Conservation (phyloP, 2,329 filamentous ascomycete genomes). For the Diaporthe velutina region DNA sequence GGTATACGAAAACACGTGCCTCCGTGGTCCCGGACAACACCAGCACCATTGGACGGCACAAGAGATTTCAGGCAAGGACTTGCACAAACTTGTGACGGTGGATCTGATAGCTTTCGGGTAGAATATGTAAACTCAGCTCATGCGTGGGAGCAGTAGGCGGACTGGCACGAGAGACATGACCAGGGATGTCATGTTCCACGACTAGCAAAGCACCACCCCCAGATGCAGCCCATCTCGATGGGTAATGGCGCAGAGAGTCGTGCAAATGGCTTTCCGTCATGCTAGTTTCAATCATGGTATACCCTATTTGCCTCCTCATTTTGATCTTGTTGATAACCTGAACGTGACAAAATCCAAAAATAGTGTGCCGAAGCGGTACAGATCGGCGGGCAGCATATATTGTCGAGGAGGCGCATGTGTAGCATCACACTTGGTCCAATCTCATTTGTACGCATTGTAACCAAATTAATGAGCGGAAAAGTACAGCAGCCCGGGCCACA, state of each 20-base stretch:
- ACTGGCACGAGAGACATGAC: not conserved
- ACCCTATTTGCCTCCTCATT: not conserved
- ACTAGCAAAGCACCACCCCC: not conserved
- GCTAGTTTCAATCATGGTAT: not conserved
- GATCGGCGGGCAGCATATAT: not conserved
- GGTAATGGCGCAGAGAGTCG: no score
- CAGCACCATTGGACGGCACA: not conserved
- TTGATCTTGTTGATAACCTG: not conserved
- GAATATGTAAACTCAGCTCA: no score
- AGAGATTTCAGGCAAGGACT: not conserved
- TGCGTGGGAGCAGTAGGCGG: no score
- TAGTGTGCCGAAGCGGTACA: not conserved
- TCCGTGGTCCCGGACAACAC: not conserved
- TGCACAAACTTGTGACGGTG: not conserved
- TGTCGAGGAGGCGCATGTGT: not conserved
- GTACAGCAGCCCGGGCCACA: not conserved
- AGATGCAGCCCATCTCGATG: not conserved
- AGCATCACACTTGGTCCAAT: not conserved
- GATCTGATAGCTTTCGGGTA: not conserved
- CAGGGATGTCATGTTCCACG: not conserved
- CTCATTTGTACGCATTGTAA: not conserved
- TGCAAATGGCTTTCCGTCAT: no score
- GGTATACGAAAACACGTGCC: not conserved
- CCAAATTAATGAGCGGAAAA: not conserved
- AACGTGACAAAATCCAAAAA: not conserved